Conservation (phyloP, 2,329 filamentous ascomycete species). For the Verticillium alfalfae region DNA sequence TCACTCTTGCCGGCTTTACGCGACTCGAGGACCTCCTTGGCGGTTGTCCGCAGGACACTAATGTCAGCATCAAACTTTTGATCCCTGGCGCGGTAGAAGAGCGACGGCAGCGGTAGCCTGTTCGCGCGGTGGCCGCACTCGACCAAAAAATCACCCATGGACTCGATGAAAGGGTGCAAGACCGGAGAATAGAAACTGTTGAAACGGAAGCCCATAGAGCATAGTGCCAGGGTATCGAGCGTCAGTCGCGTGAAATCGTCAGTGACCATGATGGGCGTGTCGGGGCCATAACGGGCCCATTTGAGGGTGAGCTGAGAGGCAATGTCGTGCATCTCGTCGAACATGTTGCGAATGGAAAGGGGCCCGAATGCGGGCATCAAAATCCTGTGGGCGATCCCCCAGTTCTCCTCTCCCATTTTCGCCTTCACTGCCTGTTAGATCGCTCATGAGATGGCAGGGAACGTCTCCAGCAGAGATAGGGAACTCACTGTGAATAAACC, state of each 20-base stretch:
- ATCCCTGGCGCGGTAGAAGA: constrained; percentile 36
- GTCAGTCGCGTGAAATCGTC: constrained; percentile 59
- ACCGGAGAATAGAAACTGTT: constrained; percentile 49
- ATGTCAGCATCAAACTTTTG: constrained; percentile 45
- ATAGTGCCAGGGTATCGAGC: constrained; percentile 57
- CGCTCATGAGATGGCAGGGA: neutral
- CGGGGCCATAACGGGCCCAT: constrained; percentile 39
- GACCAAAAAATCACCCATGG: constrained; percentile 55
- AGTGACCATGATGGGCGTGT: constrained; percentile 42
- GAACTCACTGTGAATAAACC: constrained; percentile 14
- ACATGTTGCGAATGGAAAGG: constrained; percentile 57
- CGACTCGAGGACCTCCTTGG: constrained; percentile 53
- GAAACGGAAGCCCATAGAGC: constrained; percentile 54
- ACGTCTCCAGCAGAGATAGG: neutral
- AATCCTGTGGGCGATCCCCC: constrained; percentile 54
- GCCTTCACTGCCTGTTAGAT: constrained; percentile 2
- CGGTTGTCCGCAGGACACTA: constrained; percentile 42
- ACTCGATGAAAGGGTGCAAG: constrained; percentile 30
- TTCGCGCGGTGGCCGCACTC: constrained; percentile 46
- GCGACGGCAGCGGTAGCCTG: constrained; percentile 38
- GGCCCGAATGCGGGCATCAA: constrained; percentile 67
- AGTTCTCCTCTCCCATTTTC: constrained; percentile 9
- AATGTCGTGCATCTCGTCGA: constrained; percentile 46
- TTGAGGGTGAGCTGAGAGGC: constrained; percentile 47
- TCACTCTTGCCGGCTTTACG: constrained; percentile 44